Evolutionary conservation across 1,284 basidiomycete genomes (phyloP), one percentile per base, ranked within the genome.

Genomic region (Cutaneotrichosporon cyanovorans): DNA sequence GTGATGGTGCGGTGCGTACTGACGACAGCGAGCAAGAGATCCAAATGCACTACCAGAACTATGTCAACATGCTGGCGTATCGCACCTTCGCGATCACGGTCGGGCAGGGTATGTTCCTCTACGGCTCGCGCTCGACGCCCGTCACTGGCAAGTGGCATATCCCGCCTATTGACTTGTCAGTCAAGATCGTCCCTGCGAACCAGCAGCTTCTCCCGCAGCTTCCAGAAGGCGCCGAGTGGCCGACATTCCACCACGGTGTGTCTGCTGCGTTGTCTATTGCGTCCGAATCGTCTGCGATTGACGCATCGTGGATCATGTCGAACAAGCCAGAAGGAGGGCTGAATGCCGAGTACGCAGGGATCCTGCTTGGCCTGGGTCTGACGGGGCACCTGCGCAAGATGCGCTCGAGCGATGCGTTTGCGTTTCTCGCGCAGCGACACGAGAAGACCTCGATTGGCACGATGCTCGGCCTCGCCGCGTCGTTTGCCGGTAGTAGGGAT

Each of bases 211-310:
- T 53, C 43, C 61, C 66, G 7, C 63, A 65, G 42, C 76, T 86
- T 32, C 79, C 83, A 0, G 91, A 93, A 36, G 82, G 81, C 32
- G 71, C 81, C 9, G 81, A 79, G 47, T 99, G 93, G 95, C 90
- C 90, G 15, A 86, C 91, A 51, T 99, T 99, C 69, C 92, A 98
- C 71, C 93, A 95, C 54, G 95, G 95, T 15, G 92, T 95, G 0
- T 87, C 91, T 2, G 85, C 89, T 2, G 93, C 85, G 2, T 71
- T 99, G 46, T 81, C 86, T 5, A 82, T 91, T 42, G 81, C 84
- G 0, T 80, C 85, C 0, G 78, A 81, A n/a, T 79, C 83, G n/a
- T 74, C 76, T 43, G 81, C 81, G 16, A 79, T 91, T 34, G 86
- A 90, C 62, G 87, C 85, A 52, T 88, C 89, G 0, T 93, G 92